A percentile compares a stretch with the other conserved stretches of the same genome.
These are phyloP conservation scores for Microdochium bolleyi DNA, from an alignment of 2,329 filamentous ascomycete species.

Conservation along the genomic window DNA sequence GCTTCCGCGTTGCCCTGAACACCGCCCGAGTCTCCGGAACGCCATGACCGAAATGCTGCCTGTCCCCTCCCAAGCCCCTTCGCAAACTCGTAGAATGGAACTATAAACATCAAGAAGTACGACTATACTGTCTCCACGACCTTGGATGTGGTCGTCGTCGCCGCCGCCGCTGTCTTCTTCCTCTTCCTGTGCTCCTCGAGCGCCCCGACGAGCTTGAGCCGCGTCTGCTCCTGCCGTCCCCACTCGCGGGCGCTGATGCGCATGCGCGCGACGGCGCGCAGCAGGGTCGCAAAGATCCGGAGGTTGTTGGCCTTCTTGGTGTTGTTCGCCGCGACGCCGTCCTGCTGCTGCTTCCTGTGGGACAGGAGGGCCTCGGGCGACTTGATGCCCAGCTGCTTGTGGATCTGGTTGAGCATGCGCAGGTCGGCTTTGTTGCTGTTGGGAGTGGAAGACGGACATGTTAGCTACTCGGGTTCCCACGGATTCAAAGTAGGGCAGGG, in stretches of 20 bases:
- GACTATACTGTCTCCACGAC: not conserved
- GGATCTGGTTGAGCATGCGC: conserved; percentile 76
- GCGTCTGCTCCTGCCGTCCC: conserved; percentile 42
- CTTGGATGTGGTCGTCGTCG: conserved; percentile 1
- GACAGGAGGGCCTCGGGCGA: conserved; percentile 17
- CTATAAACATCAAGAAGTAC: too few species aligned
- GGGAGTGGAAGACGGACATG: not conserved
- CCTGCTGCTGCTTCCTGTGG: conserved; percentile 1
- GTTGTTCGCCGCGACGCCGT: not conserved
- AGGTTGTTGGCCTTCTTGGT: conserved; percentile 20
- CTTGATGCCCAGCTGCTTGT: conserved; percentile 42
- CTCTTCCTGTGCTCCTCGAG: conserved; percentile 22
- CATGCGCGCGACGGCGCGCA: conserved; percentile 45
- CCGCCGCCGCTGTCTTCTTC: conserved; percentile 6
- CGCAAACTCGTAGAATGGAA: too few species aligned
- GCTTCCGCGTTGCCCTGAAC: too few species aligned
- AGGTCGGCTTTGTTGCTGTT: conserved; percentile 87
- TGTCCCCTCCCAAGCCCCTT: too few species aligned
- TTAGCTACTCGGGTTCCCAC: conserved; percentile 13
- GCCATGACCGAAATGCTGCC: too few species aligned
- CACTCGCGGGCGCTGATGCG: conserved; percentile 38
- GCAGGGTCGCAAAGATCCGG: conserved; percentile 34
- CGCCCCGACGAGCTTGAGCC: conserved; percentile 38
- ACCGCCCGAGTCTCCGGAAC: too few species aligned
- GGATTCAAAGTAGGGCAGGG: not conserved